These are phyloP conservation scores for Melastoma candidum DNA, from an alignment of 441 rosid genomes.

Conservation along the genomic window DNA sequence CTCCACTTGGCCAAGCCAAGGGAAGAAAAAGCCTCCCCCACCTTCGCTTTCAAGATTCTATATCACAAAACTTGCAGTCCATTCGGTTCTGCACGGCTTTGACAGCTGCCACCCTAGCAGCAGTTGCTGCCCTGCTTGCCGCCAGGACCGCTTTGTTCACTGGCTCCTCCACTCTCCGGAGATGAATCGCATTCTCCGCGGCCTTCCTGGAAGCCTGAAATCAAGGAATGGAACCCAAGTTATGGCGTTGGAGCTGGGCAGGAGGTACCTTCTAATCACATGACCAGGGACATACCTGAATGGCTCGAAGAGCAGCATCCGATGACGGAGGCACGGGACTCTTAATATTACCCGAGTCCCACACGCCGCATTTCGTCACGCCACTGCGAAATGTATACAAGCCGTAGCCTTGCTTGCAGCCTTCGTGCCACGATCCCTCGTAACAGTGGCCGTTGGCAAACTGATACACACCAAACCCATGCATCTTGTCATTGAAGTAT, in stretches of 20 bases:
- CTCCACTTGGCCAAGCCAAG: too few relatives aligned
- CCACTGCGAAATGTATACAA: conserved; percentile 63
- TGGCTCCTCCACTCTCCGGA: conserved; percentile 52
- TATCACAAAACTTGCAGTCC: conserved; percentile 73
- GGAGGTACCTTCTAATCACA: too few relatives aligned
- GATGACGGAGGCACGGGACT: conserved; percentile 31
- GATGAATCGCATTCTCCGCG: conserved; percentile 40
- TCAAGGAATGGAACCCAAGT: not conserved
- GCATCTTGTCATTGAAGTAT: conserved; percentile 84
- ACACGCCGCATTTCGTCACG: conserved; percentile 56
- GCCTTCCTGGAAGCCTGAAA: conserved; percentile 63
- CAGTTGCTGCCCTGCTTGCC: conserved; percentile 80
- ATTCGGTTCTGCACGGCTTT: conserved; percentile 83
- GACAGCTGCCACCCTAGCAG: conserved; percentile 86
- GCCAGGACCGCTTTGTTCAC: conserved; percentile 54
- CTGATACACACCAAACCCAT: conserved; percentile 81
- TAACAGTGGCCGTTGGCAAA: conserved; percentile 83
- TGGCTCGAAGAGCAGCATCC: conserved; percentile 40
- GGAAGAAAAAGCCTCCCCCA: conserved; percentile 26
- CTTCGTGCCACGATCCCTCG: conserved; percentile 96
- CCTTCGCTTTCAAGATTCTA: conserved; percentile 21
- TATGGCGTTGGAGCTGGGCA: not conserved
- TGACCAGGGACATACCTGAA: conserved; percentile 41
- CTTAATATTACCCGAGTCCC: conserved; percentile 60
- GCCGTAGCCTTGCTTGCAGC: conserved; percentile 79